Evolutionary conservation across 495 filamentous ascomycete species (phyloP), one percentile per base, ranked within the genome.

Genomic region (Pyronema domesticum): DNA sequence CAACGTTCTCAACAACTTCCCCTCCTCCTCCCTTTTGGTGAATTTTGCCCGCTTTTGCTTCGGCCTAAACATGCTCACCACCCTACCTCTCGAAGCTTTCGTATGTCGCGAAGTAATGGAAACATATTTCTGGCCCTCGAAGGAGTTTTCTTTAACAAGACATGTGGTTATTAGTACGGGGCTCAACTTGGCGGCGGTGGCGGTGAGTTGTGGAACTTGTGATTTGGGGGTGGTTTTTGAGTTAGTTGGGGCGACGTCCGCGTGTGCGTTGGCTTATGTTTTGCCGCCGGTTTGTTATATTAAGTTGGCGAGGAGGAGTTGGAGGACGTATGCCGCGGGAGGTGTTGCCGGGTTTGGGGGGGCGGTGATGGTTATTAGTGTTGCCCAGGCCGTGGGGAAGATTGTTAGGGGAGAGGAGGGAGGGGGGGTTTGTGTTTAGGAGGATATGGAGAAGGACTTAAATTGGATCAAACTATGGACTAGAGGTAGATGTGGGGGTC

Each of bases 1-100:
- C 54, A 96, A 98, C 66, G 86, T 98, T 39, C 79, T 98, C 53
- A 98, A 98, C 70, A 98, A 98, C 69, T 95, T 98, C 65, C 86
- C 91, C 3, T 73, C 77, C 7, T 77, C 87, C 63, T 95, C 94
- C 67, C 76, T 80, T 56, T 78, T 96, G 76, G 84, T 95, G 58
- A 98, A 95, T 67, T 78, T 96, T 52, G 91, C 91, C 42, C 79
- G 91, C 60, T 73, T 98, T 60, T 95, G 86, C 66, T 95, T 98
- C 60, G 91, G 93, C 3, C 70, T 96, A 53, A 98, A 98, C 72
- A 98, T 98, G 91, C 78, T 98, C 57, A 96, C 91, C 6, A 98
- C 91, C 1, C 72, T 98, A 44, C 91, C 91, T 3, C 78, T 98
- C 37, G 91, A 98, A 71, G 85, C 86, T 7, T 98, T 98, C 67